Evolutionary conservation across 1,139 yeast genomes (phyloP).

Genomic region (Suhomyces anneliseae): DNA sequence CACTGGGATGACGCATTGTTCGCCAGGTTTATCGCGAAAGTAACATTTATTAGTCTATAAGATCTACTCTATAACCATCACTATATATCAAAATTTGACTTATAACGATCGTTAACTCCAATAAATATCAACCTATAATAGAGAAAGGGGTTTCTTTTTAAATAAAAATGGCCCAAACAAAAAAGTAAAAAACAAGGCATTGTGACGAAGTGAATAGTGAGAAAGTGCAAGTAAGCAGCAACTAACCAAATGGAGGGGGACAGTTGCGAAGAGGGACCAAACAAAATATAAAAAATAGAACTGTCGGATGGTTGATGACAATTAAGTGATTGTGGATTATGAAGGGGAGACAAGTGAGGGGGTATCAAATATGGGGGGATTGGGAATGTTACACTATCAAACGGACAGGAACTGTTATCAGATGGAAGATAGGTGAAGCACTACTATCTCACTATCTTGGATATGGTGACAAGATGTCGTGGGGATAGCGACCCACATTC

Average conservation of each 20-base stretch:
- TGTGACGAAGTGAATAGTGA: neutral
- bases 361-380: neutral
- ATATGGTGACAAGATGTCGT: constrained; percentile 18
- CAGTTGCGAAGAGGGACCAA: neutral
- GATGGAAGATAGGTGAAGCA: neutral
- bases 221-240: too few relatives aligned
- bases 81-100: neutral
- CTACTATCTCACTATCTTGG: neutral
- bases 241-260: too few relatives aligned
- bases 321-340: too few relatives aligned
- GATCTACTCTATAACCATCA: neutral
- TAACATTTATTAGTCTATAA: neutral
- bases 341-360: neutral
- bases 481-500: constrained; percentile 21
- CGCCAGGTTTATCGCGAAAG: neutral
- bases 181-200: neutral
- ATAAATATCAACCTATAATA: neutral
- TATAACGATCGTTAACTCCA: neutral
- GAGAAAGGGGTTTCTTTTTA: neutral
- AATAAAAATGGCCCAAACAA: too few relatives aligned
- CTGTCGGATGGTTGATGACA: too few relatives aligned
- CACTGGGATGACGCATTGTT: neutral
- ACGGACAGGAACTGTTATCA: neutral
- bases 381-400: neutral
- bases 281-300: too few relatives aligned